Percentiles rank a stretch among this genome's conserved stretches.
These are phyloP conservation scores for Rutidosis leptorrhynchoides DNA, from an alignment of 129 eudicot species.

Conservation along the genomic window DNA sequence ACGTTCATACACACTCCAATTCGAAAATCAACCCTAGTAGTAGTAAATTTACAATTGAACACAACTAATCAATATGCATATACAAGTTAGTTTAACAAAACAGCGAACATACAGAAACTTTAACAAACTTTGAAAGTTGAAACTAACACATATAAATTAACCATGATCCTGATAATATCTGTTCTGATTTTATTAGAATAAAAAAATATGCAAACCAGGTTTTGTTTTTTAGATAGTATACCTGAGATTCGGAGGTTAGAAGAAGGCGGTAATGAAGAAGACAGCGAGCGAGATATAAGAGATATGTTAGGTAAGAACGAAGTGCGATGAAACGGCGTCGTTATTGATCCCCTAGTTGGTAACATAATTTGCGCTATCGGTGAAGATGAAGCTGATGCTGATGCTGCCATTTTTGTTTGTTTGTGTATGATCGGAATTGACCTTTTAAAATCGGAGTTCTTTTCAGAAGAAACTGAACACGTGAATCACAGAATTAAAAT, in stretches of 20 bases:
- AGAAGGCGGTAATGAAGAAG: slow-evolving; percentile 14
- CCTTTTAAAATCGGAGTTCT: slow-evolving; percentile 6
- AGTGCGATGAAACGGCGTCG: slow-evolving; percentile 23
- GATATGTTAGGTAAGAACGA: slow-evolving; percentile 12
- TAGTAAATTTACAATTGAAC: background rate
- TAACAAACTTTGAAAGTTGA: background rate
- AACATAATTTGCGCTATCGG: slow-evolving; percentile 18
- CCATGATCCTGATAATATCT: slow-evolving; percentile 7
- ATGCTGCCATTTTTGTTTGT: slow-evolving; percentile 1
- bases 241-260: slow-evolving; percentile 31
- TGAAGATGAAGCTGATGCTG: background rate
- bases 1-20: too few relatives aligned
- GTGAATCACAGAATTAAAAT: slow-evolving; percentile 24
- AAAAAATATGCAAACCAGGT: background rate
- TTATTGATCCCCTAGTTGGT: slow-evolving; percentile 11
- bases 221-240: background rate
- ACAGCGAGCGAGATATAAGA: slow-evolving; percentile 18
- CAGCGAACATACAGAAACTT: slow-evolving; percentile 8
- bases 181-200: background rate
- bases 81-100: slow-evolving; percentile 26
- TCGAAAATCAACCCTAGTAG: background rate
- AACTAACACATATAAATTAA: background rate
- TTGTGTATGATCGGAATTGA: slow-evolving; percentile 33
- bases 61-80: background rate
- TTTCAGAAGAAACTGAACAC: slow-evolving; percentile 11